Conservation (phyloP, 2,329 filamentous ascomycete genomes). For the Magnaporthales sp. region DNA sequence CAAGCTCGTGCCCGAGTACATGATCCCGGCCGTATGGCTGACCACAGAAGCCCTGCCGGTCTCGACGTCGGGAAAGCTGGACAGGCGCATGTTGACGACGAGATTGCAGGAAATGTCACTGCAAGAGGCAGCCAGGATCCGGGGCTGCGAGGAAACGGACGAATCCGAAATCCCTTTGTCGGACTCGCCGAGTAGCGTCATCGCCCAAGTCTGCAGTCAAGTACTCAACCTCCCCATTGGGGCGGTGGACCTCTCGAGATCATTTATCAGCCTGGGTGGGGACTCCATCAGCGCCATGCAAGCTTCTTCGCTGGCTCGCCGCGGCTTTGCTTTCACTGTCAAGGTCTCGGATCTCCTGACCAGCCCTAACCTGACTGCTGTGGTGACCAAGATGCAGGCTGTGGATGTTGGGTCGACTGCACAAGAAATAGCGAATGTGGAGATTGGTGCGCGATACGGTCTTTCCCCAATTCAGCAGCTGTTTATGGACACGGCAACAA, state of each 20-base stretch:
- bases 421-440: too few relatives aligned
- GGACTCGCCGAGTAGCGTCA: too few relatives aligned
- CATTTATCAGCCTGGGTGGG: not conserved
- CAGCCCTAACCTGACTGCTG: not conserved
- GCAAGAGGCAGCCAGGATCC: too few relatives aligned
- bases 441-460: not conserved
- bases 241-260: not conserved
- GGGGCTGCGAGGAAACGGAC: too few relatives aligned
- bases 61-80: conserved; percentile 17
- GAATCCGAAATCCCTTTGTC: too few relatives aligned
- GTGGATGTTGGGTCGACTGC: not conserved
- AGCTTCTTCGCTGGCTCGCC: not conserved
- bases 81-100: not conserved
- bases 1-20: conserved; percentile 13
- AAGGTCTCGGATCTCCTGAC: not conserved
- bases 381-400: not conserved
- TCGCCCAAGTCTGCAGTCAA: too few relatives aligned
- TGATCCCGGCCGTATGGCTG: conserved; percentile 17
- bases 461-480: not conserved
- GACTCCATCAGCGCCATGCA: conserved; percentile 1
- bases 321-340: not conserved
- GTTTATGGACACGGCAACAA: not conserved
- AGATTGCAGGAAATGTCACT: too few relatives aligned
- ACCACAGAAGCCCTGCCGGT: conserved; percentile 12
- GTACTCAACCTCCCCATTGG: too few relatives aligned